A percentile compares a stretch with the other conserved stretches of the same genome.
Evolutionary conservation across 176 grass and related monocot species (phyloP).

Genomic region (Bothriochloa decipiens): DNA sequence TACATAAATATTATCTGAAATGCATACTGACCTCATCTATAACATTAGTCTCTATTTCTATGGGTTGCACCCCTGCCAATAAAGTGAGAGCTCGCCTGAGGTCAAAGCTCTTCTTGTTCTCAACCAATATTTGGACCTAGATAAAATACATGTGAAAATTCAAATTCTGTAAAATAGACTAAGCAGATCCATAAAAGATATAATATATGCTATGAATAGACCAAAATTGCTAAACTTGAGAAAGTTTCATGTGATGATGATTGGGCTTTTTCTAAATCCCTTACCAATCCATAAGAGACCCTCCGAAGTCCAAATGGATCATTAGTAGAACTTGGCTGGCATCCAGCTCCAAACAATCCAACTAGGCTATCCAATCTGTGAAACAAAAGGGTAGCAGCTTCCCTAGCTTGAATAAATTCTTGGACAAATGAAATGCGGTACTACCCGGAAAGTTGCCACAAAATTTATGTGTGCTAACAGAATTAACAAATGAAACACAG

Average conservation of each 20-base stretch:
- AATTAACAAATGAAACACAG: not conserved
- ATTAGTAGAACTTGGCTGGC: conserved; percentile 91
- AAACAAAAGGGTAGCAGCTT: not conserved
- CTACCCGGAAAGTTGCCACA: not conserved
- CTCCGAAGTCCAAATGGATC: conserved; percentile 93
- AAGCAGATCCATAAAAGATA: too few relatives aligned
- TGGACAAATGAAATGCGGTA: not conserved
- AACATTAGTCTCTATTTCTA: conserved; percentile 57
- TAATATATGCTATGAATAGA: too few relatives aligned
- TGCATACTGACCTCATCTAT: conserved; percentile 67
- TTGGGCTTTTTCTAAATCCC: conserved; percentile 31
- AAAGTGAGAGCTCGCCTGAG: conserved; percentile 71
- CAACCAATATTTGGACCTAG: conserved; percentile 89
- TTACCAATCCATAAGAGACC: conserved; percentile 89
- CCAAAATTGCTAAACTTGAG: too few relatives aligned
- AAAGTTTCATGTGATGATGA: conserved; percentile 18
- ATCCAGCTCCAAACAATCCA: conserved; percentile 98
- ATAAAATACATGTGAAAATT: conserved; percentile 50
- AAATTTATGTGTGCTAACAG: not conserved
- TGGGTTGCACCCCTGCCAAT: conserved; percentile 70
- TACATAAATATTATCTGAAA: conserved; percentile 22
- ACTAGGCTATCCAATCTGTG: conserved; percentile 92
- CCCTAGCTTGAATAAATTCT: conserved; percentile 4
- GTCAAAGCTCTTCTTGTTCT: conserved; percentile 89
- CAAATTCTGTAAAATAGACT: too few relatives aligned